Evolutionary conservation across 768 basidiomycete genomes (phyloP).

Genomic region (Pulveroboletus frians): DNA sequence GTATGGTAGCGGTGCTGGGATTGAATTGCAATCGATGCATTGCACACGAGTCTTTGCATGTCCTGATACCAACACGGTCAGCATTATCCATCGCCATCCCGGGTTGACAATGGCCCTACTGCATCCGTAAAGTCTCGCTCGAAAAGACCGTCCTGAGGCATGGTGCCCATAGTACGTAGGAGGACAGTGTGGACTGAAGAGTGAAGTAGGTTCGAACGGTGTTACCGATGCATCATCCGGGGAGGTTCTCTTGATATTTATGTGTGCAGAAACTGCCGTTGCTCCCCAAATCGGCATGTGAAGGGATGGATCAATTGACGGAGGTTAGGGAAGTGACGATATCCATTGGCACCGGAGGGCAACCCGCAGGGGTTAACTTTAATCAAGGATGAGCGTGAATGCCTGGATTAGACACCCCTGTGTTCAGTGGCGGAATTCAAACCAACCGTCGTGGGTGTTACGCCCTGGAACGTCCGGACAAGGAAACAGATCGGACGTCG

Average conservation of each 20-base stretch:
- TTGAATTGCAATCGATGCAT: not conserved
- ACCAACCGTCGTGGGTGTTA: constrained; percentile 5
- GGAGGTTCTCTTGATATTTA: constrained; percentile 17
- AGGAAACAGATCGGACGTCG: not conserved
- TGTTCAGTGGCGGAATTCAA: constrained; percentile 1
- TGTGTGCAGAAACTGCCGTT: constrained; percentile 5
- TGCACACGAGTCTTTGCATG: not conserved
- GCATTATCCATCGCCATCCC: not conserved
- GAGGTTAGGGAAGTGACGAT: constrained; percentile 9
- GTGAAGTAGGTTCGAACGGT: constrained; percentile 1
- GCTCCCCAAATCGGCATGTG: constrained; percentile 17
- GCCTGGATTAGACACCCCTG: constrained; percentile 5
- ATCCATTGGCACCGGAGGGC: constrained; percentile 15
- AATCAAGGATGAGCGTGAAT: constrained; percentile 3
- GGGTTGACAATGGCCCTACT: constrained; percentile 3
- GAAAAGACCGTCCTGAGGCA: not conserved
- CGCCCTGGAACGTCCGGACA: constrained; percentile 1
- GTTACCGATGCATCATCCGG: constrained; percentile 3
- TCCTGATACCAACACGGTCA: constrained; percentile 14
- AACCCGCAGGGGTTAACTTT: constrained; percentile 4
- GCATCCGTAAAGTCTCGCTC: constrained; percentile 7
- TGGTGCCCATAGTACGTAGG: not conserved
- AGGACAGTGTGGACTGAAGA: not conserved
- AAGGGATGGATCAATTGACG: constrained; percentile 10
- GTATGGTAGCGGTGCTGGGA: constrained; percentile 6